phyloP scores from a whole-genome alignment of 2,329 filamentous ascomycete species.

The Phialophora chinensis region DNA sequence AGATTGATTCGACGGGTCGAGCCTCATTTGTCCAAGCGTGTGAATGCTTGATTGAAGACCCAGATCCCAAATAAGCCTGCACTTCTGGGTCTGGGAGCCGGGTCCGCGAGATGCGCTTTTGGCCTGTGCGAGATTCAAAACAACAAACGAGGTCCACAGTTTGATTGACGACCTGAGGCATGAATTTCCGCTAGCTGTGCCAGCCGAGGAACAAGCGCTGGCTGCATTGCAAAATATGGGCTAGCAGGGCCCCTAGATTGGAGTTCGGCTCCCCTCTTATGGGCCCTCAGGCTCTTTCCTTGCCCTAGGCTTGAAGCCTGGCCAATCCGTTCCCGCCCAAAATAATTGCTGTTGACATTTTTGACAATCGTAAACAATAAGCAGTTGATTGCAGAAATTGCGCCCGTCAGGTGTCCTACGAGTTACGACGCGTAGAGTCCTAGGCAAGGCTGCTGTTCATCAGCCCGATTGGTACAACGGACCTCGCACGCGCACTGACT shows the following conservation, averaged over 20 bases:
- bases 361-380: conserved; percentile 28
- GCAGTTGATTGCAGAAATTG: conserved; percentile 29
- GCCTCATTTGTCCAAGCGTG: conserved; percentile 27
- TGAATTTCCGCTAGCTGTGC: conserved; percentile 37
- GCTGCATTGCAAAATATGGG: conserved; percentile 17
- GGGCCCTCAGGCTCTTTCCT: conserved; percentile 18
- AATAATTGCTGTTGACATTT: conserved; percentile 27
- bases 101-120: conserved; percentile 22
- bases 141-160: conserved; percentile 32
- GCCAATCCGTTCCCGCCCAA: conserved; percentile 30
- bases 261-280: conserved; percentile 18
- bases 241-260: conserved; percentile 13
- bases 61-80: conserved; percentile 27
- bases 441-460: conserved; percentile 19
- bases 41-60: conserved; percentile 13
- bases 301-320: conserved; percentile 17
- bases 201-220: conserved; percentile 35
- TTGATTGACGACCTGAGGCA: conserved; percentile 35
- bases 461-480: conserved; percentile 24
- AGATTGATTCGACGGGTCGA: conserved; percentile 18
- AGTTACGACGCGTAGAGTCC: conserved; percentile 19
- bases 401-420: conserved; percentile 18
- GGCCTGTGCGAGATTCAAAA: conserved; percentile 35
- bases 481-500: neutral
- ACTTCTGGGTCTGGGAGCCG: conserved; percentile 19